Evolutionary conservation across 2,329 filamentous ascomycete species (phyloP).

Genomic region (Myriosclerotinia curreyana): DNA sequence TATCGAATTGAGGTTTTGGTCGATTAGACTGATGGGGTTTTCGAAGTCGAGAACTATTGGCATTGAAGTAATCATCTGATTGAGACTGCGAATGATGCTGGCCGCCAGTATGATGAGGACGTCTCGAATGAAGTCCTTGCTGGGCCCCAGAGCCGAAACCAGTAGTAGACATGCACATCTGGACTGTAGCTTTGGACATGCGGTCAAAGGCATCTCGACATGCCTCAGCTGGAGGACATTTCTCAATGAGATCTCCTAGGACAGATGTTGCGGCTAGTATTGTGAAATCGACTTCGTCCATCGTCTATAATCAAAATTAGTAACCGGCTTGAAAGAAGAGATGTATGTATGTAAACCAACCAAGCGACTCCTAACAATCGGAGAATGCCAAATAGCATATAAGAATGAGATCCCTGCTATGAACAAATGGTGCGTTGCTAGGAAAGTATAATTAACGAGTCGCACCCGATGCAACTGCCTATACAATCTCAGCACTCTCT

Average conservation of each 20-base stretch:
- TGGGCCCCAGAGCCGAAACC: slow-evolving; percentile 36
- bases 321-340: slow-evolving; percentile 8
- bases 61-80: slow-evolving; percentile 29
- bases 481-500: slow-evolving; percentile 88
- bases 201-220: slow-evolving; percentile 93
- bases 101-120: slow-evolving; percentile 25
- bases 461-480: slow-evolving; percentile 82
- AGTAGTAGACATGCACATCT: slow-evolving; percentile 84
- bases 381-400: slow-evolving; percentile 96
- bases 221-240: slow-evolving; percentile 91
- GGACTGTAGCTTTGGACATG: slow-evolving; percentile 91
- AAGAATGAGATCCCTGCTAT: slow-evolving; percentile 96
- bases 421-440: slow-evolving; percentile 94
- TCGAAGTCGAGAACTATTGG: slow-evolving; percentile 19
- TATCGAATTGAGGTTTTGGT: slow-evolving; percentile 38
- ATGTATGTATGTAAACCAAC: slow-evolving; percentile 52
- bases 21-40: slow-evolving; percentile 24
- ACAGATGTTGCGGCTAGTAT: slow-evolving; percentile 91
- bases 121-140: slow-evolving; percentile 31
- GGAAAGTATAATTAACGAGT: slow-evolving; percentile 91
- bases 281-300: slow-evolving; percentile 98
- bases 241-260: slow-evolving; percentile 85
- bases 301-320: slow-evolving; percentile 51
- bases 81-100: slow-evolving; percentile 18
- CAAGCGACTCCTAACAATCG: slow-evolving; percentile 78